Conservation (phyloP, 2,329 filamentous ascomycete species). For the Venturia asperata region DNA sequence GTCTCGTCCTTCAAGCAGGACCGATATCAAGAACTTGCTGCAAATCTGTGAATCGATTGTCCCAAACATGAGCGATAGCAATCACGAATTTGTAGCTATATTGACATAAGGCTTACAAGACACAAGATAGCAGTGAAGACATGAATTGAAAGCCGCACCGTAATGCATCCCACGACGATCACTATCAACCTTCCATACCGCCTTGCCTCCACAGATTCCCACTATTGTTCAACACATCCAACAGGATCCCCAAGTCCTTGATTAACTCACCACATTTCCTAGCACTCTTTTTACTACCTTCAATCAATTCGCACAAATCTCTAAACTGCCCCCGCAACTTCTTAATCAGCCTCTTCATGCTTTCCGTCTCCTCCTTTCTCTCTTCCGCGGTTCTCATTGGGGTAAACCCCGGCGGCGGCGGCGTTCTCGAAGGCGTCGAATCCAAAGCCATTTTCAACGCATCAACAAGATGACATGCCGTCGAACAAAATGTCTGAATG, state of each 20-base stretch:
- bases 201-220: background rate
- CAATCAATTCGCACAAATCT: constrained; percentile 9
- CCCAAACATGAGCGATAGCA: too few species aligned
- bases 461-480: background rate
- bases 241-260: constrained; percentile 13
- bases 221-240: constrained; percentile 2
- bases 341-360: constrained; percentile 9
- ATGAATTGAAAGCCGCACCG: too few species aligned
- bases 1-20: too few species aligned
- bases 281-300: constrained; percentile 2
- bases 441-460: background rate
- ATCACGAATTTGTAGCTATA: too few species aligned
- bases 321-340: constrained; percentile 2
- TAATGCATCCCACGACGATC: too few species aligned
- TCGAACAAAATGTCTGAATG: background rate
- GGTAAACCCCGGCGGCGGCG: background rate
- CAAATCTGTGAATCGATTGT: too few species aligned
- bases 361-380: background rate
- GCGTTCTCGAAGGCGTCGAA: background rate
- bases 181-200: background rate
- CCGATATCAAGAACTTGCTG: too few species aligned
- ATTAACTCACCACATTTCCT: constrained; percentile 6
- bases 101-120: too few species aligned
- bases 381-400: background rate
- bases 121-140: too few species aligned